phyloP scores from a whole-genome alignment of 2,329 filamentous ascomycete genomes.

The Ophiocordyceps sinensis region DNA sequence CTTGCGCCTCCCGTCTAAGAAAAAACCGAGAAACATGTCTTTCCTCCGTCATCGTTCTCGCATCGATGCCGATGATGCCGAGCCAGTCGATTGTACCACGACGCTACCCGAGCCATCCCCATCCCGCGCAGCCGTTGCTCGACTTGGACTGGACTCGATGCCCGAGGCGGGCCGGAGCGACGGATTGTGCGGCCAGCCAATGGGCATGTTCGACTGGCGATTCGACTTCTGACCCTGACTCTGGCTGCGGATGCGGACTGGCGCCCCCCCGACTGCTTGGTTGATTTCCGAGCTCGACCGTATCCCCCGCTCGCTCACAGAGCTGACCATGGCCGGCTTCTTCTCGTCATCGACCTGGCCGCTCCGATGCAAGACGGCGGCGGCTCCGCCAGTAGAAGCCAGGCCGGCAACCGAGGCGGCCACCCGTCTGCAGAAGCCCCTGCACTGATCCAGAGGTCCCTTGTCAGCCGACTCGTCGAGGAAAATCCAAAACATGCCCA shows the following conservation, averaged over 20 bases:
- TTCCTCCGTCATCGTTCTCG: background rate
- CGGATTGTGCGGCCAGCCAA: conserved; percentile 21
- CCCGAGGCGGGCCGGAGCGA: conserved; percentile 7
- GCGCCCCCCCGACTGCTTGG: conserved; percentile 3
- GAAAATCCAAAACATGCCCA: conserved; percentile 34
- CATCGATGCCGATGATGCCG: background rate
- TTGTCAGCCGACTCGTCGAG: conserved; percentile 29
- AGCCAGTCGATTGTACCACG: background rate
- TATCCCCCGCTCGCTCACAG: conserved; percentile 8
- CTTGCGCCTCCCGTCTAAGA: too few relatives aligned
- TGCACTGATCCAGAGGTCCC: conserved; percentile 16
- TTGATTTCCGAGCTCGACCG: conserved; percentile 9
- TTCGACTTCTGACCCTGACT: conserved; percentile 7
- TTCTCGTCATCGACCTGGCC: conserved; percentile 10
- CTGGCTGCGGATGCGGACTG: conserved; percentile 8
- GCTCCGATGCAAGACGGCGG: conserved; percentile 7
- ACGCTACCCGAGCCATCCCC: background rate
- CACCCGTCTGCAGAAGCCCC: conserved; percentile 9
- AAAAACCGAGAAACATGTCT: background rate
- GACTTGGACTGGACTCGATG: background rate
- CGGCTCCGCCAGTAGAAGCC: conserved; percentile 9
- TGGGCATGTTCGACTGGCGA: conserved; percentile 20
- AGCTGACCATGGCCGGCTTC: conserved; percentile 1
- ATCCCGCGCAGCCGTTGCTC: background rate
- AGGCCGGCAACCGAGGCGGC: conserved; percentile 8